Percentiles rank a stretch among this genome's conserved stretches.
These are phyloP conservation scores for Cercospora citrullina DNA, from an alignment of 2,329 filamentous ascomycete genomes.

Conservation along the genomic window DNA sequence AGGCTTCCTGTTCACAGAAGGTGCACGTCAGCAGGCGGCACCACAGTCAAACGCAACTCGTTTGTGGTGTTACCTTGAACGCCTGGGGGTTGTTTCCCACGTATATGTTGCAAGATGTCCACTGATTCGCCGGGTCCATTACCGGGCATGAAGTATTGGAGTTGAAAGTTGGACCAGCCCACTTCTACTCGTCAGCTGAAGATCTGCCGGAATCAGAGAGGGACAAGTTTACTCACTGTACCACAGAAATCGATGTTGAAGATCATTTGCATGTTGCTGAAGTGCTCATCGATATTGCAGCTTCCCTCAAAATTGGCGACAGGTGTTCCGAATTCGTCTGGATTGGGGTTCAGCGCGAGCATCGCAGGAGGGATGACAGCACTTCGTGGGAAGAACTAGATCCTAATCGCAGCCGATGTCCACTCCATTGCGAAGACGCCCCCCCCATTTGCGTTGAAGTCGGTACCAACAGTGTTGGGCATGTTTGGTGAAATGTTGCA, in stretches of 20 bases:
- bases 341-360: slow-evolving; percentile 58
- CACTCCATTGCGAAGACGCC: slow-evolving; percentile 42
- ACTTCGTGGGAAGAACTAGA: slow-evolving; percentile 43
- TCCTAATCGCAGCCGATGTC: slow-evolving; percentile 34
- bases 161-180: slow-evolving; percentile 36
- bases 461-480: slow-evolving; percentile 36
- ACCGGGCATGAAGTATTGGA: slow-evolving; percentile 31
- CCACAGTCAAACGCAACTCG: background rate
- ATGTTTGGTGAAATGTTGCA: slow-evolving; percentile 54
- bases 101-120: slow-evolving; percentile 36
- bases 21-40: background rate
- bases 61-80: slow-evolving; percentile 27
- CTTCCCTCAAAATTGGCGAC: slow-evolving; percentile 61
- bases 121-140: slow-evolving; percentile 31
- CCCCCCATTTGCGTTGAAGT: slow-evolving; percentile 49
- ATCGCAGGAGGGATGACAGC: slow-evolving; percentile 47
- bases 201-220: background rate
- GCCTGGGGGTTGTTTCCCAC: slow-evolving; percentile 23
- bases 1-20: slow-evolving; percentile 30
- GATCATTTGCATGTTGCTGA: slow-evolving; percentile 41
- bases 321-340: slow-evolving; percentile 61
- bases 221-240: slow-evolving; percentile 13
- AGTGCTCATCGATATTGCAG: slow-evolving; percentile 41
- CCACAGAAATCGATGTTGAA: slow-evolving; percentile 44
- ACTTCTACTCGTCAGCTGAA: slow-evolving; percentile 17